Conservation (phyloP, 805 yeast genomes). For the Diddensiella santjacobensis region DNA sequence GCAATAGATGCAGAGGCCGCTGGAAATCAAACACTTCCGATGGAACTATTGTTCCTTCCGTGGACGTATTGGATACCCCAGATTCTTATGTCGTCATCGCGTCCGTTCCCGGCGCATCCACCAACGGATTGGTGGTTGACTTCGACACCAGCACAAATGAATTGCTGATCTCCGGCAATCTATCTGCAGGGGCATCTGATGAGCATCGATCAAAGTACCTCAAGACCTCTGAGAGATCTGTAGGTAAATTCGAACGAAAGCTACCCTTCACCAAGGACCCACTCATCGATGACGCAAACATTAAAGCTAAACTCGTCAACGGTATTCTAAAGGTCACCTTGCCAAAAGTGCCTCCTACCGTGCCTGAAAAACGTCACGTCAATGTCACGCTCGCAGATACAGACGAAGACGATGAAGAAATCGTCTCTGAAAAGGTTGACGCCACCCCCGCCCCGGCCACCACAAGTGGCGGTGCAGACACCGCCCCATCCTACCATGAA, state of each 20-base stretch:
- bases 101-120: conserved; percentile 57
- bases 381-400: conserved; percentile 21
- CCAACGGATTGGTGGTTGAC: conserved; percentile 51
- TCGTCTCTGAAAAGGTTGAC: conserved; percentile 5
- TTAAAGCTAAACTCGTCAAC: conserved; percentile 50
- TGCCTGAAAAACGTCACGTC: conserved; percentile 32
- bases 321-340: conserved; percentile 52
- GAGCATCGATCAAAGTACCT: conserved; percentile 39
- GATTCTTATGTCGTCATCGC: conserved; percentile 46
- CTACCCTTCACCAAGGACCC: conserved; percentile 54
- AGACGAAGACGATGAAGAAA: conserved; percentile 15
- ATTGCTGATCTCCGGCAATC: conserved; percentile 46
- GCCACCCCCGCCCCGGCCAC: conserved; percentile 2
- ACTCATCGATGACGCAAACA: conserved; percentile 48
- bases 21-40: background rate
- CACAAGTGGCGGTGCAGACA: too few relatives aligned
- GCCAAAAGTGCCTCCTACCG: conserved; percentile 41
- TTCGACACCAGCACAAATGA: conserved; percentile 57
- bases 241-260: conserved; percentile 56
- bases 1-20: conserved; percentile 8
- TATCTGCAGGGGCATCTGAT: conserved; percentile 27
- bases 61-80: conserved; percentile 53
- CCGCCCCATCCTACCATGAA: background rate
- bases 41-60: conserved; percentile 47
- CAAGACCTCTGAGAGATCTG: conserved; percentile 51